Conservation (phyloP, 2,329 filamentous ascomycete genomes). For the Sporothrix dimorphospora region DNA sequence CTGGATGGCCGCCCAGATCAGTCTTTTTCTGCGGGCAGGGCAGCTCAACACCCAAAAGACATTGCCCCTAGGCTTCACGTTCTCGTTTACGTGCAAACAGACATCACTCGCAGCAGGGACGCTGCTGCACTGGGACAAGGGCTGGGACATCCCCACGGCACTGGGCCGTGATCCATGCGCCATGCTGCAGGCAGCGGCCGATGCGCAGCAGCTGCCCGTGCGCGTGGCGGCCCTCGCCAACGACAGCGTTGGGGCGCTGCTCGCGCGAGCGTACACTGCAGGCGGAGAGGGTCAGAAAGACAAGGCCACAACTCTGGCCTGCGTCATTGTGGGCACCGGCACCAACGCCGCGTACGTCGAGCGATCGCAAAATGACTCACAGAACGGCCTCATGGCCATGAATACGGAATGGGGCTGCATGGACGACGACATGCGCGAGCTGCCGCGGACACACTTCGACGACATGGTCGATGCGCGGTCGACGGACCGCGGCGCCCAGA, state of each 20-base stretch:
- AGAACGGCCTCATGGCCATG: conserved; percentile 89
- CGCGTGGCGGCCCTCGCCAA: conserved; percentile 97
- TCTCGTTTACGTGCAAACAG: conserved; percentile 95
- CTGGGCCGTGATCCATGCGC: conserved; percentile 92
- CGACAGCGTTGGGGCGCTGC: conserved; percentile 94
- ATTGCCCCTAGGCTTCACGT: conserved; percentile 94
- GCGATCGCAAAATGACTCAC: conserved; percentile 68
- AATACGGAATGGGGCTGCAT: conserved; percentile 99
- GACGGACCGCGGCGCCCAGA: conserved; percentile 89
- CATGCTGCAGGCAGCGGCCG: conserved; percentile 84
- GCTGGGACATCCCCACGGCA: conserved; percentile 91
- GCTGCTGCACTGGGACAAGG: conserved; percentile 96
- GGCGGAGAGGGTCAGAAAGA: conserved; percentile 64
- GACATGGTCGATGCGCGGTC: conserved; percentile 73
- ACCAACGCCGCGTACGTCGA: conserved; percentile 98
- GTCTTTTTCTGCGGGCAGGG: conserved; percentile 72
- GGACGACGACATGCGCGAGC: conserved; percentile 84
- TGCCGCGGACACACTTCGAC: conserved; percentile 86
- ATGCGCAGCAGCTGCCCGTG: conserved; percentile 81
- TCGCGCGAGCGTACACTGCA: conserved; percentile 80
- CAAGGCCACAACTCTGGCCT: conserved; percentile 68
- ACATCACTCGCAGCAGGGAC: conserved; percentile 90
- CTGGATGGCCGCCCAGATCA: conserved; percentile 90
- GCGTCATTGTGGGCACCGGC: conserved; percentile 94
- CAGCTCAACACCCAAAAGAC: conserved; percentile 63